These are phyloP conservation scores for Cryptococcus sp. DNA, from an alignment of 1,284 basidiomycete species.

Conservation along the genomic window DNA sequence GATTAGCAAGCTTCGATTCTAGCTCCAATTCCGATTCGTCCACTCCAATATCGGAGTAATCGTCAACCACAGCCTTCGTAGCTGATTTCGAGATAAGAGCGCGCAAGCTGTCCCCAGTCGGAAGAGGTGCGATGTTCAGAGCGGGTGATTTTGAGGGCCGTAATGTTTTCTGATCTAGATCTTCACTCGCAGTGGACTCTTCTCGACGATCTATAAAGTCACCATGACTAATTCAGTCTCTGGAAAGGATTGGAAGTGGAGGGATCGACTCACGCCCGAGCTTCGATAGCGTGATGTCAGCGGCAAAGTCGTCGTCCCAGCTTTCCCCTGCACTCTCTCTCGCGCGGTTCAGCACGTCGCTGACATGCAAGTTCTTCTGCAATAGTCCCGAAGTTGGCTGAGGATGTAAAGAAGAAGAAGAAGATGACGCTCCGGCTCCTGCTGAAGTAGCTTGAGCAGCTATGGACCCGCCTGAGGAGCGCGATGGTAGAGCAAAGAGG, in stretches of 20 bases:
- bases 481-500: constrained; percentile 25
- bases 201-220: constrained; percentile 15
- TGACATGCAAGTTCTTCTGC: constrained; percentile 65
- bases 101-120: not conserved
- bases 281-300: constrained; percentile 63
- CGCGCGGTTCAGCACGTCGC: constrained; percentile 58
- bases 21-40: constrained; percentile 68
- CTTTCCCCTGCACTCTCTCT: constrained; percentile 38
- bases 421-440: too few species aligned
- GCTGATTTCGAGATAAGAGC: not conserved
- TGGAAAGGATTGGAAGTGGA: not conserved
- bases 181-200: constrained; percentile 25
- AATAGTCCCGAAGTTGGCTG: constrained; percentile 25
- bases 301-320: constrained; percentile 98
- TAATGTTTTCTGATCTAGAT: constrained; percentile 41
- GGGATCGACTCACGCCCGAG: constrained; percentile 22
- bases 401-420: too few species aligned
- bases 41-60: constrained; percentile 80
- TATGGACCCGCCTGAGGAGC: constrained; percentile 34
- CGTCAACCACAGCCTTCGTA: constrained; percentile 57
- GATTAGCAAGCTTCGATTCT: constrained; percentile 73
- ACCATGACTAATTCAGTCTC: not conserved
- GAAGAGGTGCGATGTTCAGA: not conserved
- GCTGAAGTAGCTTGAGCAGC: constrained; percentile 18
- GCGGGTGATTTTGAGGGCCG: constrained; percentile 31